Percentiles rank a stretch among this genome's conserved stretches.
phyloP scores from a whole-genome alignment of 2,329 filamentous ascomycete species.

The Rhynchosporium graminicola region DNA sequence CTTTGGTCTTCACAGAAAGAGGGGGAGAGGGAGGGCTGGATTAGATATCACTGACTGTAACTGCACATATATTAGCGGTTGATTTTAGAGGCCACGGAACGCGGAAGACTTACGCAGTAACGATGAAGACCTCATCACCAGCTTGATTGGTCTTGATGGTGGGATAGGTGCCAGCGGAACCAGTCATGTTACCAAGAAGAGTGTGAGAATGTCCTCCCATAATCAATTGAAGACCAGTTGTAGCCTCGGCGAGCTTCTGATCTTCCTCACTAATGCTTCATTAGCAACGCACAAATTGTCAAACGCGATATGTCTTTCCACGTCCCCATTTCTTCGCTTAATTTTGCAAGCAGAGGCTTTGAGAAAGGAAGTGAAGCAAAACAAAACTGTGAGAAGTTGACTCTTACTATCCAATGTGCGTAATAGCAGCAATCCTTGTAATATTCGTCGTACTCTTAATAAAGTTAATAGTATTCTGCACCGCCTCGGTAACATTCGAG shows the following conservation, averaged over 20 bases:
- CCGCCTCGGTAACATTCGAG: constrained; percentile 55
- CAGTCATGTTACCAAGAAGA: constrained; percentile 59
- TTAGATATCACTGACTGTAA: constrained; percentile 3
- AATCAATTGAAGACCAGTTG: constrained; percentile 66
- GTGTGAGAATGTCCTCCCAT: constrained; percentile 65
- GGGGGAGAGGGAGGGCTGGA: not conserved
- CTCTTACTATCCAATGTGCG: constrained; percentile 60
- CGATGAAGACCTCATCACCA: constrained; percentile 62
- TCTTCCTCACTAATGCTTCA: constrained; percentile 50
- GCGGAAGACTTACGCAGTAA: constrained; percentile 56
- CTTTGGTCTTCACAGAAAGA: not conserved
- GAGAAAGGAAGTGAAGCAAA: not conserved
- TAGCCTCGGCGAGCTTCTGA: constrained; percentile 59
- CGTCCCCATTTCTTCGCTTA: constrained; percentile 12
- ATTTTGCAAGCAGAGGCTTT: not conserved
- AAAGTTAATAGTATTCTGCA: constrained; percentile 62
- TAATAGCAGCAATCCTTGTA: constrained; percentile 65
- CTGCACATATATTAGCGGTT: not conserved
- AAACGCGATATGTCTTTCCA: not conserved
- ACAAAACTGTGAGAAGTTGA: not conserved
- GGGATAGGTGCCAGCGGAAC: constrained; percentile 61
- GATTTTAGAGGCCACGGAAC: constrained; percentile 32
- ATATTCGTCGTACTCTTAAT: constrained; percentile 63
- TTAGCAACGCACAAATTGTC: not conserved
- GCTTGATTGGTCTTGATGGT: constrained; percentile 60